A percentile compares a stretch with the other conserved stretches of the same genome.
Conservation (phyloP, 2,329 filamentous ascomycete species). For the Colletotrichum viniferum region DNA sequence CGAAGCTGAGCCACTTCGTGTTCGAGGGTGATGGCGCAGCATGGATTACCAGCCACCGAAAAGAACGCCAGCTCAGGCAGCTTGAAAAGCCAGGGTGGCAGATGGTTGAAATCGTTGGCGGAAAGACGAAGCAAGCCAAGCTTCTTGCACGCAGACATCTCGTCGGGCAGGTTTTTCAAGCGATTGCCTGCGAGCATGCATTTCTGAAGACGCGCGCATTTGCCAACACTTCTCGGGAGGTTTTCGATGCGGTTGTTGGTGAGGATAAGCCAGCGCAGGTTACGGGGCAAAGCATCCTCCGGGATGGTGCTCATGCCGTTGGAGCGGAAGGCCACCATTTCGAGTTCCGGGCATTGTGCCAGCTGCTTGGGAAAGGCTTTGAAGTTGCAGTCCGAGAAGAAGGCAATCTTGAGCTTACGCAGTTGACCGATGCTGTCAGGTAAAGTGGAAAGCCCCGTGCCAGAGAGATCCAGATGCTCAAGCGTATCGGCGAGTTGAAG, state of each 20-base stretch:
- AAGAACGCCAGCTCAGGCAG: conserved; percentile 51
- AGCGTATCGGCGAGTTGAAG: conserved; percentile 44
- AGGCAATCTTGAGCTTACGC: conserved; percentile 48
- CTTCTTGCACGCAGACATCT: conserved; percentile 47
- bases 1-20: conserved; percentile 31
- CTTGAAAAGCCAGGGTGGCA: conserved; percentile 48
- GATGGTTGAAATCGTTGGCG: conserved; percentile 39
- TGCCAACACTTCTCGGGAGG: conserved; percentile 46
- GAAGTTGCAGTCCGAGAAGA: conserved; percentile 52
- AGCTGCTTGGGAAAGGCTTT: conserved; percentile 44
- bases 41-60: conserved; percentile 53
- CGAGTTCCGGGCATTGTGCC: conserved; percentile 46
- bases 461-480: conserved; percentile 52
- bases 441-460: conserved; percentile 44
- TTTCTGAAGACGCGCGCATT: conserved; percentile 47
- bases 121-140: conserved; percentile 48
- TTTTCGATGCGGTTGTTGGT: conserved; percentile 46
- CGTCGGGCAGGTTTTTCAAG: conserved; percentile 40
- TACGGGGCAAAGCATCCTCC: conserved; percentile 44
- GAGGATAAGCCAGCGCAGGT: conserved; percentile 51
- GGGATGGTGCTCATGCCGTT: conserved; percentile 49
- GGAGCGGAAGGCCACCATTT: conserved; percentile 53
- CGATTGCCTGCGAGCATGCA: conserved; percentile 54
- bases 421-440: conserved; percentile 43
- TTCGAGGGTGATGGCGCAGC: conserved; percentile 28